These are phyloP conservation scores for Collybia sordida DNA, from an alignment of 768 basidiomycete genomes.

Conservation along the genomic window DNA sequence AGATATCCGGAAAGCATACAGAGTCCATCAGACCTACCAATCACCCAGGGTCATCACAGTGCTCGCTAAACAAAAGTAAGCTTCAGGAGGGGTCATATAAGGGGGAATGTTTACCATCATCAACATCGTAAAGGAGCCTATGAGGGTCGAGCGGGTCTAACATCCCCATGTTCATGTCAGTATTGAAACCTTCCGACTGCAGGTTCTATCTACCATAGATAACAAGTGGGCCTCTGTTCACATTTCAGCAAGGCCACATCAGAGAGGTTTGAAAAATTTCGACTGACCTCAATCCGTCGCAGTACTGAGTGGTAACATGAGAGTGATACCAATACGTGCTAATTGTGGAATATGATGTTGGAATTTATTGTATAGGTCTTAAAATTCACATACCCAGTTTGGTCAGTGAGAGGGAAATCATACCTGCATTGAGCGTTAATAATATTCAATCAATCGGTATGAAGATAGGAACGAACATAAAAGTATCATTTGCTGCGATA, in stretches of 20 bases:
- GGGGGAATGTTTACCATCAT: neutral
- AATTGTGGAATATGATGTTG: conserved; percentile 25
- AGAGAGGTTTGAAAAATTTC: conserved; percentile 35
- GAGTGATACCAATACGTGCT: conserved; percentile 25
- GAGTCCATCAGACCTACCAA: neutral
- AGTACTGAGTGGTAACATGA: conserved; percentile 44
- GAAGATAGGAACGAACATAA: conserved; percentile 19
- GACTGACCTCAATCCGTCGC: conserved; percentile 52
- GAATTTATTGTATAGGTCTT: too few relatives aligned
- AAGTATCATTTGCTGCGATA: conserved; percentile 27
- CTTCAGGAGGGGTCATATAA: too few relatives aligned
- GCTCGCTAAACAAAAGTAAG: neutral
- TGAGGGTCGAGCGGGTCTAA: conserved; percentile 19
- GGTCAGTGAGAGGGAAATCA: too few relatives aligned
- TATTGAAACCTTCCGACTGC: too few relatives aligned
- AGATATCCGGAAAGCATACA: neutral
- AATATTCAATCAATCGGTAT: too few relatives aligned
- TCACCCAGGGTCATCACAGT: conserved; percentile 2
- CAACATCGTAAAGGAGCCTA: neutral
- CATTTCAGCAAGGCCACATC: too few relatives aligned
- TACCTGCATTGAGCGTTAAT: too few relatives aligned
- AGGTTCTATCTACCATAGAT: too few relatives aligned
- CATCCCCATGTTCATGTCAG: too few relatives aligned
- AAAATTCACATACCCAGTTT: too few relatives aligned
- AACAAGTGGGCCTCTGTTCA: too few relatives aligned